A percentile compares a stretch with the other conserved stretches of the same genome.
Conservation (phyloP, 129 eudicot genomes). For the Ambrosia artemisiifolia region DNA sequence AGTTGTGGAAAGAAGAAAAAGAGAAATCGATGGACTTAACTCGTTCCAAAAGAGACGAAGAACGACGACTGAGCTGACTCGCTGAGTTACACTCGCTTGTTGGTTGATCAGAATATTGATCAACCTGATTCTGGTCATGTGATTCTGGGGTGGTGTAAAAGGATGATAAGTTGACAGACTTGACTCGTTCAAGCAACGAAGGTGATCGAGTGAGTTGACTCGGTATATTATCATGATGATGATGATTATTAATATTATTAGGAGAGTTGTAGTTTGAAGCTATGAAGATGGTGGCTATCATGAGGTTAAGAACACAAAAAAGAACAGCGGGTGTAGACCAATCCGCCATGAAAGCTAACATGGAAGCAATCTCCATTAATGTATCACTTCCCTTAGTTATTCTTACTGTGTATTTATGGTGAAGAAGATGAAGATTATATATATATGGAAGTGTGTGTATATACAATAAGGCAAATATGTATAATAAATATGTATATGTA, state of each 20-base stretch:
- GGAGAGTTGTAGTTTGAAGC: conserved; percentile 37
- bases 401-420: not conserved
- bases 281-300: conserved; percentile 50
- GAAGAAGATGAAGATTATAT: not conserved
- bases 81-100: conserved; percentile 13
- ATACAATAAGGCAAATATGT: too few relatives aligned
- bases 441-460: not conserved
- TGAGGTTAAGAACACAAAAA: conserved; percentile 61
- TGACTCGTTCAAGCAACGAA: conserved; percentile 50
- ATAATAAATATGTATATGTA: too few relatives aligned
- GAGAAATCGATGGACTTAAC: conserved; percentile 47
- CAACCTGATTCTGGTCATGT: conserved; percentile 2
- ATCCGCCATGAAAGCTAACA: conserved; percentile 27
- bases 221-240: conserved; percentile 1
- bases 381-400: not conserved
- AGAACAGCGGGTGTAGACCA: conserved; percentile 57
- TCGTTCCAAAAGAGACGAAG: conserved; percentile 49
- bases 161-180: conserved; percentile 33
- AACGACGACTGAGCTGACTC: conserved; percentile 27
- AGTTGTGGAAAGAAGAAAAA: conserved; percentile 11
- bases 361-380: conserved; percentile 31
- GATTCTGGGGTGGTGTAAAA: conserved; percentile 10
- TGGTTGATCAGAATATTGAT: not conserved
- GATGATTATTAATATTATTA: not conserved
- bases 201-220: conserved; percentile 32